phyloP scores from a whole-genome alignment of 495 filamentous ascomycete genomes.

The Penicillium antarcticum region DNA sequence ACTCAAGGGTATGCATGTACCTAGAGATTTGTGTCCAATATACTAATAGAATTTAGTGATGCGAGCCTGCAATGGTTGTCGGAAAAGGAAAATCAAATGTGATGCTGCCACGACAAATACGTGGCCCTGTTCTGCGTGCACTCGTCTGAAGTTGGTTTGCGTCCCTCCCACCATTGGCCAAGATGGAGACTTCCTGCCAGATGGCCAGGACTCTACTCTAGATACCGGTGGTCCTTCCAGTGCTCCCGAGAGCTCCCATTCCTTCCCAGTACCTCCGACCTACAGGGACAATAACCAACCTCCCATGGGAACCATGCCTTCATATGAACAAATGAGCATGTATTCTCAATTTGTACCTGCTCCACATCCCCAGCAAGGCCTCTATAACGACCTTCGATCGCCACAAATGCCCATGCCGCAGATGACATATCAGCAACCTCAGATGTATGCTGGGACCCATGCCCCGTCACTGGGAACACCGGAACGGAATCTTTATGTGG shows the following conservation, averaged over 20 bases:
- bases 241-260: slow-evolving; percentile 26
- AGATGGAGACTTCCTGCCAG: slow-evolving; percentile 66
- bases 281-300: slow-evolving; percentile 27
- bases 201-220: slow-evolving; percentile 25
- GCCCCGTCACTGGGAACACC: slow-evolving; percentile 45
- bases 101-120: slow-evolving; percentile 97
- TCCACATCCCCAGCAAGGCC: slow-evolving; percentile 65
- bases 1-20: slow-evolving; percentile 70
- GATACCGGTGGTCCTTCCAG: slow-evolving; percentile 20
- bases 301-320: slow-evolving; percentile 20
- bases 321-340: slow-evolving; percentile 37
- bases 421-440: slow-evolving; percentile 43
- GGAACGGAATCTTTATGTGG: slow-evolving; percentile 32
- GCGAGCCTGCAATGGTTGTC: slow-evolving; percentile 96
- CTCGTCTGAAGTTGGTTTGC: slow-evolving; percentile 87
- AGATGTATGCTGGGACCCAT: slow-evolving; percentile 53
- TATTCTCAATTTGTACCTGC: slow-evolving; percentile 32
- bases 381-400: slow-evolving; percentile 71
- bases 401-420: slow-evolving; percentile 43
- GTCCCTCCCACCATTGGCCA: slow-evolving; percentile 86
- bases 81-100: slow-evolving; percentile 82
- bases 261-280: slow-evolving; percentile 26
- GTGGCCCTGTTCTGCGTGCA: slow-evolving; percentile 95
- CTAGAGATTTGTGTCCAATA: slow-evolving; percentile 3
- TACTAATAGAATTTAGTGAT: slow-evolving; percentile 61